Conservation (phyloP, 306 rosid species). For the Cotoneaster glaucophyllus region DNA sequence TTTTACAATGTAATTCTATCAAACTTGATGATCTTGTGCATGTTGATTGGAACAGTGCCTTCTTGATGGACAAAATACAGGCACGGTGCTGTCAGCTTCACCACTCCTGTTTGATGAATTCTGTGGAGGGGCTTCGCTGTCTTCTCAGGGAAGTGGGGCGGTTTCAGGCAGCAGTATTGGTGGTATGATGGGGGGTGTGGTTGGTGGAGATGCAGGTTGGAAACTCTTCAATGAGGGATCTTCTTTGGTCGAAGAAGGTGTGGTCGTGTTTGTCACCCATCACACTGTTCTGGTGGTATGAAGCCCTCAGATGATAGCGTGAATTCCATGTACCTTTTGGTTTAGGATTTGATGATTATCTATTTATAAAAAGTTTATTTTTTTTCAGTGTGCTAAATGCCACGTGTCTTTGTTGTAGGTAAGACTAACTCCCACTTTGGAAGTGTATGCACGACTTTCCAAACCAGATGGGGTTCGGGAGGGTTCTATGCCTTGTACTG, state of each 20-base stretch:
- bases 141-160: conserved; percentile 47
- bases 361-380: conserved; percentile 10
- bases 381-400: conserved; percentile 17
- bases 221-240: conserved; percentile 93
- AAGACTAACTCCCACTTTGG: conserved; percentile 65
- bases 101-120: conserved; percentile 75
- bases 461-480: conserved; percentile 90
- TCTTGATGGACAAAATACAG: conserved; percentile 92
- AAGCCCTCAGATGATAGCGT: conserved; percentile 42
- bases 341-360: conserved; percentile 22
- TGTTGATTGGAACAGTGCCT: conserved; percentile 65
- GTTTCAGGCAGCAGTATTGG: conserved; percentile 72
- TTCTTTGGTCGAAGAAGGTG: conserved; percentile 80
- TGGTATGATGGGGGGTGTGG: conserved; percentile 96
- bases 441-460: conserved; percentile 66
- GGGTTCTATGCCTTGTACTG: conserved; percentile 96
- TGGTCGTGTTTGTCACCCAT: conserved; percentile 87
- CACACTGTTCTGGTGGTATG: conserved; percentile 97
- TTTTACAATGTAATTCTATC: conserved; percentile 10
- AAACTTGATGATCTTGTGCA: conserved; percentile 30
- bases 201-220: conserved; percentile 94
- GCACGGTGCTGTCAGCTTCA: conserved; percentile 81
- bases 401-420: conserved; percentile 46
- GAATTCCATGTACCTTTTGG: conserved; percentile 30
- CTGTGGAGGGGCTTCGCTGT: conserved; percentile 48